Conservation (phyloP, 2,329 filamentous ascomycete species). For the Aspergillus carbonarius region DNA sequence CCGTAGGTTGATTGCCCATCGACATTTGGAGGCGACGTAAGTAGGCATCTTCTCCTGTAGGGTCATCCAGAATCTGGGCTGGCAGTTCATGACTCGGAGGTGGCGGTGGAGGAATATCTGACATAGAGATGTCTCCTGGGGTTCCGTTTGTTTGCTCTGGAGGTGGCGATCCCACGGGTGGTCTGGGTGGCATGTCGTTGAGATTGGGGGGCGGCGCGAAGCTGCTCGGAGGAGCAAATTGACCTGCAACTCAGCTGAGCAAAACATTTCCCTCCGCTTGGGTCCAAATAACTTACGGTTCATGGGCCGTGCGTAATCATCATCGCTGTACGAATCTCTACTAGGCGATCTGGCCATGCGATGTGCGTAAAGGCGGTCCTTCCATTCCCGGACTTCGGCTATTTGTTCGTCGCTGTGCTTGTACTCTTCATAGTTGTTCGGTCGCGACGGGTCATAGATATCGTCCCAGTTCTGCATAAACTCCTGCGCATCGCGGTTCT, state of each 20-base stretch:
- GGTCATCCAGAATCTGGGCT: slow-evolving; percentile 31
- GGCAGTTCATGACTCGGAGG: slow-evolving; percentile 29
- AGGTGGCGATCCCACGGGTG: slow-evolving; percentile 31
- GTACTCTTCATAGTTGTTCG: slow-evolving; percentile 83
- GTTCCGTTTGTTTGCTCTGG: slow-evolving; percentile 36
- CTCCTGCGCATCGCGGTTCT: slow-evolving; percentile 63
- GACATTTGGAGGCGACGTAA: slow-evolving; percentile 27
- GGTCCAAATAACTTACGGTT: slow-evolving; percentile 42
- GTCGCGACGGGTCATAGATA: slow-evolving; percentile 79
- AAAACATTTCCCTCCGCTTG: neutral
- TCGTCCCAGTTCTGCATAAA: slow-evolving; percentile 78
- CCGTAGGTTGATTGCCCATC: slow-evolving; percentile 20
- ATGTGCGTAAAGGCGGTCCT: slow-evolving; percentile 73
- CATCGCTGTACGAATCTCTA: slow-evolving; percentile 51
- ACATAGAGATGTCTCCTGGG: slow-evolving; percentile 18
- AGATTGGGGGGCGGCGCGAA: slow-evolving; percentile 54
- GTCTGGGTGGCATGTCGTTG: slow-evolving; percentile 38
- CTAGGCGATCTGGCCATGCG: slow-evolving; percentile 51
- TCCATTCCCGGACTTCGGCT: slow-evolving; percentile 80
- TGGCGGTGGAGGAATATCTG: slow-evolving; percentile 24
- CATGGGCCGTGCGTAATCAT: slow-evolving; percentile 46
- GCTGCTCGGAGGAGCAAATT: slow-evolving; percentile 52
- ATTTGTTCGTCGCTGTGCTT: slow-evolving; percentile 80
- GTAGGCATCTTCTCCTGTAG: slow-evolving; percentile 28
- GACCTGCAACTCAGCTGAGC: slow-evolving; percentile 31